These are phyloP conservation scores for Globisporangium rhizosaccharum DNA, from an alignment of 352 stramenopile genomes.

Conservation along the genomic window DNA sequence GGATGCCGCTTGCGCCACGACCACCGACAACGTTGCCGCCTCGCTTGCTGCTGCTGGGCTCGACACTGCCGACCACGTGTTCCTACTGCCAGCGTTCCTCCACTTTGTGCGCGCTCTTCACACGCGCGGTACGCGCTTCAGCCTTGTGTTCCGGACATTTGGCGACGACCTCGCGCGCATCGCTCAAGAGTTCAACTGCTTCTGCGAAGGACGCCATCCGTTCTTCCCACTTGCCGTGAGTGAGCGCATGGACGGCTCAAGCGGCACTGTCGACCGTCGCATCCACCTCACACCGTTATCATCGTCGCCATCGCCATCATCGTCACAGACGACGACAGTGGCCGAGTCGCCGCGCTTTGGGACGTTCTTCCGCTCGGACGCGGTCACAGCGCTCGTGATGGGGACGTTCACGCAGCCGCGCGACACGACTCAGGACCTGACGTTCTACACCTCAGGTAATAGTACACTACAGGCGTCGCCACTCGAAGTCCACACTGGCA, in stretches of 20 bases:
- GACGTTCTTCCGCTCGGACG: slow-evolving; percentile 55
- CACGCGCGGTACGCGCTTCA: slow-evolving; percentile 38
- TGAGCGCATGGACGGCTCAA: slow-evolving; percentile 49
- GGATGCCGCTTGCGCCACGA: background rate
- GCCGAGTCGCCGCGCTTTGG: slow-evolving; percentile 33
- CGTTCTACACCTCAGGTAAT: slow-evolving; percentile 26
- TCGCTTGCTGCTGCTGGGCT: slow-evolving; percentile 24
- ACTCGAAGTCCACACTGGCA: slow-evolving; percentile 26
- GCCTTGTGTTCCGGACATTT: slow-evolving; percentile 75
- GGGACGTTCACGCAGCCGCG: slow-evolving; percentile 64
- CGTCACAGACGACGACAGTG: too few species aligned
- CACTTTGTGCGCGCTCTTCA: slow-evolving; percentile 47
- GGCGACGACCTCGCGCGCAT: slow-evolving; percentile 65
- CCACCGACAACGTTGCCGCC: background rate
- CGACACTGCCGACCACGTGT: slow-evolving; percentile 39
- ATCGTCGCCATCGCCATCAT: too few species aligned
- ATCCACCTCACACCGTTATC: slow-evolving; percentile 26
- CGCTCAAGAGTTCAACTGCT: slow-evolving; percentile 72
- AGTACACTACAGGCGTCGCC: slow-evolving; percentile 1
- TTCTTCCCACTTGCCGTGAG: slow-evolving; percentile 30
- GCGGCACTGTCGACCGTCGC: slow-evolving; percentile 41
- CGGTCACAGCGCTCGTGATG: slow-evolving; percentile 53
- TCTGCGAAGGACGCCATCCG: slow-evolving; percentile 62
- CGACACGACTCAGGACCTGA: slow-evolving; percentile 9
- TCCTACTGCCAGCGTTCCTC: slow-evolving; percentile 70